Evolutionary conservation across 2,329 filamentous ascomycete species (phyloP).

Genomic region (Daldinia eschscholtzii): DNA sequence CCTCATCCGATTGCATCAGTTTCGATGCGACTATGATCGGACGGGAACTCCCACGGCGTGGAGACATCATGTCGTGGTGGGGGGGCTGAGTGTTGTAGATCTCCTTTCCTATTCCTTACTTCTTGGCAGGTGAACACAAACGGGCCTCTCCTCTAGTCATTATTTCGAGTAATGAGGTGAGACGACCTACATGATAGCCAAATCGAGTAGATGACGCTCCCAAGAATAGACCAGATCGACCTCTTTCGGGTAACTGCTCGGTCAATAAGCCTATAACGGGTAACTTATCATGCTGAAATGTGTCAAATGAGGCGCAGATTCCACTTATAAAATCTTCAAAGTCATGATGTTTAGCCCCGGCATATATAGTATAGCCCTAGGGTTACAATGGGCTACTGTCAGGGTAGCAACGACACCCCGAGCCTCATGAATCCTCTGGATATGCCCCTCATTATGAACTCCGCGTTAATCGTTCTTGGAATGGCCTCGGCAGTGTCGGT

Average conservation of each 20-base stretch:
- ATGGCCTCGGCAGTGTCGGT: conserved; percentile 17
- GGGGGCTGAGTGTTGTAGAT: conserved; percentile 20
- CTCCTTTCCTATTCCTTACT: conserved; percentile 15
- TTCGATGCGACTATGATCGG: conserved; percentile 26
- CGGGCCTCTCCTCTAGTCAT: conserved; percentile 15
- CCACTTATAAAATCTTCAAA: conserved; percentile 8
- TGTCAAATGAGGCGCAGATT: conserved; percentile 34
- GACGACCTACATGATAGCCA: conserved; percentile 7
- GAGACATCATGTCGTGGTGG: conserved; percentile 25
- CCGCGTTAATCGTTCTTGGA: conserved; percentile 21
- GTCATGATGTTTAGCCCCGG: conserved; percentile 22
- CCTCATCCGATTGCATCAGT: conserved; percentile 31
- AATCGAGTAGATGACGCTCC: conserved; percentile 9
- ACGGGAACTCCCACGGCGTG: conserved; percentile 39
- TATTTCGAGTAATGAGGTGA: conserved; percentile 30
- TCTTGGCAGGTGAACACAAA: conserved; percentile 34
- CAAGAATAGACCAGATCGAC: conserved; percentile 8
- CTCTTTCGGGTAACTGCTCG: conserved; percentile 12
- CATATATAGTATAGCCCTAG: conserved; percentile 18
- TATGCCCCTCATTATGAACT: conserved; percentile 22
- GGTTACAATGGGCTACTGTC: conserved; percentile 30
- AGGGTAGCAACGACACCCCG: conserved; percentile 36
- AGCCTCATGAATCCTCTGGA: conserved; percentile 35
- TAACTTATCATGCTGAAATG: conserved; percentile 16
- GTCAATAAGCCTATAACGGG: conserved; percentile 8